Base-by-base conservation (phyloP, 2,329 filamentous ascomycete species). In the Acrodontium crateriforme region DNA sequence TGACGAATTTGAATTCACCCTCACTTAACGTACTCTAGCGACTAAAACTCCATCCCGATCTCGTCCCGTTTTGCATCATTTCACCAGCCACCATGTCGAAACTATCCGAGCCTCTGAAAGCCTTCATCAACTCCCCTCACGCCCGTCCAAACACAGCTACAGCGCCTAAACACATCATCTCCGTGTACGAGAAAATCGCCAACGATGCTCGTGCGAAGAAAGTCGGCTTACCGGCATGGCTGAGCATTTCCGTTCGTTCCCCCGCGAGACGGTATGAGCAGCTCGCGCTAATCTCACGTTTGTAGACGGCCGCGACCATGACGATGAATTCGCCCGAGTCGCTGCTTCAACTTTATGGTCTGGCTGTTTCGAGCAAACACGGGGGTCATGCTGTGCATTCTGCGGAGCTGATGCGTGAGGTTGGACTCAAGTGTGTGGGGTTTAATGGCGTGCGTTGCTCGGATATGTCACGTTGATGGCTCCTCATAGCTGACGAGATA, bases 271-370 rank as follows among this genome's bases (percentile, higher is more conserved):
- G 20, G 16, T 10, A 5, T 31, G 16, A 24, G n/a, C 9, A 13
- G n/a, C 27, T 14, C 17, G 7, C 8, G 6, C 18, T 20, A 15
- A 9, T 17, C 19, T 13, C n/a, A 18, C 5, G 5, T 12, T 12
- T 16, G 4, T 15, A 82, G 74, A 78, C 81, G 1, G 82, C 81
- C 17, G 75, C 81, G 11, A 83, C 80, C 2, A 80, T 87, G 59
- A 89, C 82, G 1, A 72, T 89, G 62, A 89, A 91, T 60, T 84
- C 80, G 2, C 81, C 81, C 14, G 76, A 79, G 32, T 78, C 79
- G 3, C 69, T 87, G 39, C 57, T 69, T 3, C 55, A 67, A 13
- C 66, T 85, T 9, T 74, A 73, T 55, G 46, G 64, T 25, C 44
- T 59, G 12, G 58, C 53, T 6, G 50, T 53, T 3, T 37, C 46